Conservation (phyloP, 179 eudicot species). For the Corrigiola litoralis region DNA sequence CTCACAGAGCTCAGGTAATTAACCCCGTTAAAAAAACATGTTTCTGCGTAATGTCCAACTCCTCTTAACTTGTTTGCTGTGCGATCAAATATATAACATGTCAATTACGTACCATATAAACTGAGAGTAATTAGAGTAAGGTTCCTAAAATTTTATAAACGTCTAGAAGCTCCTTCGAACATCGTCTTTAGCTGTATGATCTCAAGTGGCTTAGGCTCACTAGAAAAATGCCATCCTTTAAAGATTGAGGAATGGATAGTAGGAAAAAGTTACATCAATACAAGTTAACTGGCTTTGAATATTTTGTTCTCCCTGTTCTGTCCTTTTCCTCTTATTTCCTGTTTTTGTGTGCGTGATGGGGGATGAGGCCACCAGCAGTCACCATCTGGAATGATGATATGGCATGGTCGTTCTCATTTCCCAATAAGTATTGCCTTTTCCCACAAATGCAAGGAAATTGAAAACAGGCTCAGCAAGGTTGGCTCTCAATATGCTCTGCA, state of each 20-base stretch:
- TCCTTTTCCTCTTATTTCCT: background rate
- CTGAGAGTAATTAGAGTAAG: too few relatives aligned
- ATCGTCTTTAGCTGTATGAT: background rate
- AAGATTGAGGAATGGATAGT: background rate
- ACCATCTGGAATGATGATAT: too few relatives aligned
- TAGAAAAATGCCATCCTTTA: background rate
- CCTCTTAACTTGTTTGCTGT: background rate
- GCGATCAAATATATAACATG: too few relatives aligned
- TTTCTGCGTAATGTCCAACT: background rate
- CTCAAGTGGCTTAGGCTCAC: background rate
- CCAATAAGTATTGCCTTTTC: background rate
- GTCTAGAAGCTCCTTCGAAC: too few relatives aligned
- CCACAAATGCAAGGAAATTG: background rate
- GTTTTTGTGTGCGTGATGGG: too few relatives aligned
- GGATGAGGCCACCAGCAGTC: too few relatives aligned
- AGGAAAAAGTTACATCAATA: background rate
- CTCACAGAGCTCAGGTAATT: slow-evolving; percentile 95
- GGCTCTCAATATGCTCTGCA: too few relatives aligned
- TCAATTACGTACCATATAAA: too few relatives aligned
- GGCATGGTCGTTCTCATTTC: too few relatives aligned
- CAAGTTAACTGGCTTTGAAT: background rate
- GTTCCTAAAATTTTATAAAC: too few relatives aligned
- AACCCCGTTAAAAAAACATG: background rate
- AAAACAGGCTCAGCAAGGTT: too few relatives aligned
- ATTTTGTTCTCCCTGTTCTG: background rate